Evolutionary conservation across 306 rosid species (phyloP).

Genomic region (Dryas alaskensis): DNA sequence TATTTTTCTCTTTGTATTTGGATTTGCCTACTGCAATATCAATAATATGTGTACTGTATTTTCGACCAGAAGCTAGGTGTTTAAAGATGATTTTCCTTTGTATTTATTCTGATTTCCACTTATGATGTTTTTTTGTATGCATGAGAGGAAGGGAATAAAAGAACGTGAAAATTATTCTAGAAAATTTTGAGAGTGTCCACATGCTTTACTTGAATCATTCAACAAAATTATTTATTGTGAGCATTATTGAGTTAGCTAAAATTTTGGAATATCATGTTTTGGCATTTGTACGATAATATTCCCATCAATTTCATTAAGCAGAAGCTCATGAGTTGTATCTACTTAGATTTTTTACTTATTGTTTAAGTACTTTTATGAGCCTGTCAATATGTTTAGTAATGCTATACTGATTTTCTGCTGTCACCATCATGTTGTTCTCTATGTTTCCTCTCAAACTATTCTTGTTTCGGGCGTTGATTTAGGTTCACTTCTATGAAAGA

Average conservation of each 20-base stretch:
- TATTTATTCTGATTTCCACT: background rate
- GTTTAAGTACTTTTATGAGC: conserved; percentile 14
- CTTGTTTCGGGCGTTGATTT: conserved; percentile 22
- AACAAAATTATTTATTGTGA: background rate
- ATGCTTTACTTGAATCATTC: background rate
- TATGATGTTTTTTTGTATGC: background rate
- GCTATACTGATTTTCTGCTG: conserved; percentile 21
- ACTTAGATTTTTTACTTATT: conserved; percentile 5
- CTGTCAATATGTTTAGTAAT: conserved; percentile 16
- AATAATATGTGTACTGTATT: background rate
- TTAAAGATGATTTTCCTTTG: background rate
- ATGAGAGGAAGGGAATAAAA: background rate
- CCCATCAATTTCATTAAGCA: background rate
- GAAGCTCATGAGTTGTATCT: background rate
- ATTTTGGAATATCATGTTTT: background rate
- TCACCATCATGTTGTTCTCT: conserved; percentile 23
- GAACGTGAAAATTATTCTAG: background rate
- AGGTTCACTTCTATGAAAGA: conserved; percentile 79
- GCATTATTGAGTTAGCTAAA: background rate
- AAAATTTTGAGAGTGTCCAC: background rate
- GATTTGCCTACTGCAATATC: background rate
- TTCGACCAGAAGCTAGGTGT: background rate
- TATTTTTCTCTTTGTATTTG: background rate
- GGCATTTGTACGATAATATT: background rate
- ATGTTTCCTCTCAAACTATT: conserved; percentile 13